A percentile compares a stretch with the other conserved stretches of the same genome.
phyloP scores from a whole-genome alignment of 768 basidiomycete species.

The Kwoniella mangroviensis region DNA sequence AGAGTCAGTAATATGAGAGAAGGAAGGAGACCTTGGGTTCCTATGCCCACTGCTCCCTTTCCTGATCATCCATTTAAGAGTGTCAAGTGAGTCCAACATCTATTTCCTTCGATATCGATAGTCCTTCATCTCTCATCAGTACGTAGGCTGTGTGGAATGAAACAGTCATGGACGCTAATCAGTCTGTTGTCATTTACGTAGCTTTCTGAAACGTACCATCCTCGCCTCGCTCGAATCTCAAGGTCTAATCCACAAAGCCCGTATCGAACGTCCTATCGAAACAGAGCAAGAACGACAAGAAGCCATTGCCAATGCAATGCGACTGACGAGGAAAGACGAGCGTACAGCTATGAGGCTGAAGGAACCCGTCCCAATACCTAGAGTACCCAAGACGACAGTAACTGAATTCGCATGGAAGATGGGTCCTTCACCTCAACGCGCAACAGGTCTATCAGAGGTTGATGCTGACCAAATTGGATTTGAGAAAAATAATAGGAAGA shows the following conservation, averaged over 20 bases:
- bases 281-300: conserved; percentile 37
- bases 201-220: conserved; percentile 41
- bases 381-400: conserved; percentile 17
- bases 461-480: conserved; percentile 9
- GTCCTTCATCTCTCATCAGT: neutral
- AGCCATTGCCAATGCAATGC: conserved; percentile 31
- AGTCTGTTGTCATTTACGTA: conserved; percentile 3
- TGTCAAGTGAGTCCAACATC: conserved; percentile 28
- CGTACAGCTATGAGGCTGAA: conserved; percentile 23
- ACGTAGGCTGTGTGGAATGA: too few species aligned
- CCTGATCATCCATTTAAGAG: conserved; percentile 51
- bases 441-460: conserved; percentile 1
- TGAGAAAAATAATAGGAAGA: neutral
- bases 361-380: conserved; percentile 22
- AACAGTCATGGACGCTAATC: too few species aligned
- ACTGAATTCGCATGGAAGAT: conserved; percentile 32
- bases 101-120: too few species aligned
- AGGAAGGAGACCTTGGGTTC: conserved; percentile 40
- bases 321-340: conserved; percentile 28
- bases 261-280: conserved; percentile 25
- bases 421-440: conserved; percentile 14
- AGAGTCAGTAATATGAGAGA: conserved; percentile 43
- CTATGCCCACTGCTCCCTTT: conserved; percentile 37
- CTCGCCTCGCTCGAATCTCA: conserved; percentile 41
- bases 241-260: conserved; percentile 37